Evolutionary conservation across 306 rosid genomes (phyloP), one percentile per base, ranked within the genome.

Genomic region (Geum urbanum): DNA sequence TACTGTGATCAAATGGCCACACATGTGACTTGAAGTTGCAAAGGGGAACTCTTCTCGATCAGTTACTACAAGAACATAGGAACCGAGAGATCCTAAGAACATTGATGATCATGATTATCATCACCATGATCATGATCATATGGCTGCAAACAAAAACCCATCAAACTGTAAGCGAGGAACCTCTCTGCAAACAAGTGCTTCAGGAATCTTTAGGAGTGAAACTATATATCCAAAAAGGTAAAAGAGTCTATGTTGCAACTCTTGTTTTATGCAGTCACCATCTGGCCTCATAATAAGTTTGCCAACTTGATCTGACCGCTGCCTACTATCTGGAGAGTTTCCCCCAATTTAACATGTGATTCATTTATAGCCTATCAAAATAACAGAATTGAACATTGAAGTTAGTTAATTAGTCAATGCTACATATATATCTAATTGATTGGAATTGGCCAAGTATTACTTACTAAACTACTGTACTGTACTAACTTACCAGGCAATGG

Each of bases 21-120:
- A 54, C 20, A 41, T 4, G 37, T 32, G 51, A 69, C 18, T 69
- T 69, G 73, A 69, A 69, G 73, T 69, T 53, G 73, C 43, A 8
- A 20, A 54, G 73, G 73, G 73, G 63, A 69, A 69, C 73, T 69
- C 73, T 20, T 54, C 52, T 55, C n/a, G n/a, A n/a, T n/a, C 74
- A 44, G 65, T 43, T 24, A 37, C 64, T 27, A 37, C 41, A 14
- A 59, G 54, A 59, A 55, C 32, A 70, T 24, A 56, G 65, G 14
- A 22, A 43, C 24, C 14, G n/a, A 51, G 51, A 69, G 73, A 20
- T 70, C 74, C 41, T 41, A 5, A 43, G 44, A 70, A 70, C 65
- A 70, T 70, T 13, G 65, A 55, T 70, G 54, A 56, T 43, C 54
- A 70, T 68, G 50, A 52, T 32, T 32, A 32, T 54, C 39, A 7